Percentiles rank a stretch among this genome's conserved stretches.
Evolutionary conservation across 2,329 filamentous ascomycete species (phyloP).

Genomic region (Beauveria caledonica): DNA sequence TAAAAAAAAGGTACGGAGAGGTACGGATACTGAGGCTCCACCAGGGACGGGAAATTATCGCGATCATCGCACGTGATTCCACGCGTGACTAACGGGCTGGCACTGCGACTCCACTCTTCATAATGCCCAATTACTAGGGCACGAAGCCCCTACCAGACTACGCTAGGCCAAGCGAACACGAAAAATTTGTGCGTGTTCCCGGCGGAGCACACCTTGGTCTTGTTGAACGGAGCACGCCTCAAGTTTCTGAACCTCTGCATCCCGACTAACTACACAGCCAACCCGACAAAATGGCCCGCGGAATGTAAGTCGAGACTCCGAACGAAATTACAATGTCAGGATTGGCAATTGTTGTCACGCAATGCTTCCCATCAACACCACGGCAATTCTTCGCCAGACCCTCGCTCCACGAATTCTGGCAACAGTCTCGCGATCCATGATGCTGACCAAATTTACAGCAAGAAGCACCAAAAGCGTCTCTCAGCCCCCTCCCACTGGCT

Average conservation of each 20-base stretch:
- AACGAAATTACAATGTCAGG: neutral
- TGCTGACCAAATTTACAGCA: conserved; percentile 47
- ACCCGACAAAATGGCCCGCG: conserved; percentile 53
- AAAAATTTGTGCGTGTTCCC: conserved; percentile 23
- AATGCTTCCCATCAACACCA: neutral
- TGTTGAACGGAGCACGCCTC: conserved; percentile 14
- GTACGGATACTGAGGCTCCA: neutral
- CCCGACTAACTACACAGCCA: conserved; percentile 31
- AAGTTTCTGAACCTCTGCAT: conserved; percentile 25
- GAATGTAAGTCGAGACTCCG: conserved; percentile 43
- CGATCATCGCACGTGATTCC: conserved; percentile 6
- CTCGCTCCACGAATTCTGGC: too few relatives aligned
- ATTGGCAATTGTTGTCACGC: neutral
- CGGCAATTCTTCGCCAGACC: too few relatives aligned
- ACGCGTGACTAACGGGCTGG: conserved; percentile 3
- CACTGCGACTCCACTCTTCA: neutral
- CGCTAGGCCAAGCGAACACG: conserved; percentile 18
- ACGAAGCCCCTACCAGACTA: conserved; percentile 22
- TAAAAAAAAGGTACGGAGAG: too few relatives aligned
- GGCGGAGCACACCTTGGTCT: conserved; percentile 21
- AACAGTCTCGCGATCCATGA: neutral
- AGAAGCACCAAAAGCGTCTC: conserved; percentile 99
- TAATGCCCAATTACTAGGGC: conserved; percentile 22
- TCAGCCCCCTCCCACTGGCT: conserved; percentile 99
- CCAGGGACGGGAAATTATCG: neutral